Evolutionary conservation across 2,329 filamentous ascomycete genomes (phyloP), one percentile per base, ranked within the genome.

Genomic region (Penicillium sp.): DNA sequence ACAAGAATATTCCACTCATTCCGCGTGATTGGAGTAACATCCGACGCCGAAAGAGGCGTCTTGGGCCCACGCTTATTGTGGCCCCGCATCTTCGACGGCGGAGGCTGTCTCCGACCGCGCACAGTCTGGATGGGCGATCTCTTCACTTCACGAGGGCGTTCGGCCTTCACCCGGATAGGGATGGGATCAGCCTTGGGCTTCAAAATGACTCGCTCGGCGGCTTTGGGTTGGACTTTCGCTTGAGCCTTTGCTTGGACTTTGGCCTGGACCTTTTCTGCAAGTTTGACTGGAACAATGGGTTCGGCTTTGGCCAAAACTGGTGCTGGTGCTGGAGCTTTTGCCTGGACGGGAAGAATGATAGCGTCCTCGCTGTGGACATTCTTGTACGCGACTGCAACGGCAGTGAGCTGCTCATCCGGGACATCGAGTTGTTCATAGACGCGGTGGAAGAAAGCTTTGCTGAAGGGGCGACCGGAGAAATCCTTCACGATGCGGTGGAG

Each of bases 1-100:
- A 75, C 64, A 21, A 78, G 65, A 29, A 77, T 67, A 51, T 77
- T 76, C 76, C 76, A 78, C 58, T 78, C 76, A 38, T 72, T 75
- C 15, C 71, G 65, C 2, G 76, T 78, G 54, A 77, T 77, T 1
- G 76, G 76, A 1, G 75, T 77, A 17, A 77, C 75, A 62, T 78
- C 76, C 2, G 76, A 77, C 0, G 75, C 75, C 5, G 73, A 76
- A 49, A 75, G 61, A 3, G 76, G 76, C 1, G 75, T 78, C 58
- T 75, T 75, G 4, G 75, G 73, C 0, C 71, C 74, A 8, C 69
- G 69, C 42, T 65, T 46, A 21, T 50, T 51, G n/a, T 56, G 38
- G 5, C 54, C 33, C 15, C 55, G 52, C 45, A 58, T 56, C 47
- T 62, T 62, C 17, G 71, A 58, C 9, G 65, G 59, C 13, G 62